Evolutionary conservation across 768 basidiomycete genomes (phyloP), one percentile per base, ranked within the genome.

Genomic region (Naganishia randhawae): DNA sequence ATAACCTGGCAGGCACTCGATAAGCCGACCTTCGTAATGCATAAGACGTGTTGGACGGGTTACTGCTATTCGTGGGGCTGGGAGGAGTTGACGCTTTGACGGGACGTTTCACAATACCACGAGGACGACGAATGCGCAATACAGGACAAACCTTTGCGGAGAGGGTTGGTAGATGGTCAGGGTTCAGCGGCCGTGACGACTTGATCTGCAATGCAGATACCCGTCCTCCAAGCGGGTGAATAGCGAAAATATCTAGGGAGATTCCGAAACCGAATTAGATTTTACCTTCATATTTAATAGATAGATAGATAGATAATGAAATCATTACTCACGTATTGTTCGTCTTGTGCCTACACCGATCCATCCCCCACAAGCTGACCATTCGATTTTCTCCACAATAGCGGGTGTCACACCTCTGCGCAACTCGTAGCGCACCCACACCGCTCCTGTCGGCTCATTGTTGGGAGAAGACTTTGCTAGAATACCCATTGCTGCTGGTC

Each of bases 381-480:
- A 69, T 51, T 39, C 45, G 16, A 69, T 54, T 25, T 48, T 52
- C 25, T 33, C 45, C 17, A 69, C 53, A 16, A 37, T 35, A 14
- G 63, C 68, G 9, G 62, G 51, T 25, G 68, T 69, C 17, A 63
- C 68, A 32, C 68, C 68, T 39, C 68, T 64, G 17, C 53, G 50
- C 10, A 69, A 42, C 50, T 69, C 68, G 42, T 54, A 54, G 6
- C 68, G 63, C n/a, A 69, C 14, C 68, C 68, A 69, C 8, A 69
- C 68, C 13, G 54, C 50, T 2, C 68, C 68, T 32, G 19, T 14
- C 37, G 37, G 31, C 17, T 33, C 16, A 37, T 42, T 31, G 10
- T 14, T 16, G 57, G 32, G 2, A 16, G n/a, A 25, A 35, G 33
- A 9, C 35, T 5, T 11, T 19, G 35, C 31, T 35, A 37, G 31